Evolutionary conservation across 257 asterid species (phyloP), one percentile per base, ranked within the genome.

Genomic region (Solanum dulcamara): DNA sequence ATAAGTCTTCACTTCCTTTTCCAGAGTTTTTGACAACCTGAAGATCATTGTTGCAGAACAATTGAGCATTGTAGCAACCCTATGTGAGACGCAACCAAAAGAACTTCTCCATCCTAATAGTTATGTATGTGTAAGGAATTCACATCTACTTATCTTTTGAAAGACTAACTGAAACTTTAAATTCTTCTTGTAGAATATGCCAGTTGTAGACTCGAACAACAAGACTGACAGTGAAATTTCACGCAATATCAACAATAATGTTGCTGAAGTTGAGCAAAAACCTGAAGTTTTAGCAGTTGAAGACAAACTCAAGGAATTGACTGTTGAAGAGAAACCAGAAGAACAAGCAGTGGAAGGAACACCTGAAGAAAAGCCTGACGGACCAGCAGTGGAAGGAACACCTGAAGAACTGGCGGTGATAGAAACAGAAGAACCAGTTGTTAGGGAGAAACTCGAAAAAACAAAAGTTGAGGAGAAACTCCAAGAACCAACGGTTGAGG

Each of bases 121-220:
- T 40, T 40, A 28, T 13, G 35, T n/a, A n/a, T 40, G 53, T 40
- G 81, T 26, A 40, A n/a, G 50, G 22, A 40, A 40, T 13, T 75
- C 81, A 42, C 24, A 75, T 75, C 37, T 75, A 28, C 24, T 75
- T 75, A 42, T 26, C 24, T 75, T 42, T 75, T 75, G 81, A 75
- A 75, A 75, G 22, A 40, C 22, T 10, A 75, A 75, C n/a, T 42
- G 81, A 42, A 74, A 74, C 38, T 40, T 75, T 14, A 67, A 30
- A 66, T 30, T 85, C 83, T 81, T 68, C 80, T 75, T 84, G 86
- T 86, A 91, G 93, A 86, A 67, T 85, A 87, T 71, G 60, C 81
- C 81, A 33, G n/a, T 81, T 46, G 53, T 59, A 37, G 80, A 40
- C 71, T 70, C 85, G 66, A 81, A 85, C 7, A 81, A 83, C 89